Percentiles rank a stretch among this genome's conserved stretches.
Conservation (phyloP, 768 basidiomycete species). For the Crepidotus variabilis region DNA sequence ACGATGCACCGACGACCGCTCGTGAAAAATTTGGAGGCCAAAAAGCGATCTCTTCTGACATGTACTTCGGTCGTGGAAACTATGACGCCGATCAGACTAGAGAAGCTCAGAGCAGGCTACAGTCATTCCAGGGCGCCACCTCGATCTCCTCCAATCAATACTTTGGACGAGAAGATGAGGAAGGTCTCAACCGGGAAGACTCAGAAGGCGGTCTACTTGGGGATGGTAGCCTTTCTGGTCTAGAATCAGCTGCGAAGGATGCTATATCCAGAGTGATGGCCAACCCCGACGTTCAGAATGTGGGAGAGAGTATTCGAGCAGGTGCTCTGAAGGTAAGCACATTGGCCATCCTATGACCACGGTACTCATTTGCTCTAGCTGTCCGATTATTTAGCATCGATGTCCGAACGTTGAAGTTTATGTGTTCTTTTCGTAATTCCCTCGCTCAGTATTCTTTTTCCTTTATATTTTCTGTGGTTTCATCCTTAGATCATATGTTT, state of each 20-base stretch:
- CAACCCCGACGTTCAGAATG: constrained; percentile 86
- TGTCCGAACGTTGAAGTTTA: constrained; percentile 42
- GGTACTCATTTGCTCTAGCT: constrained; percentile 30
- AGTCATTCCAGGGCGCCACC: constrained; percentile 86
- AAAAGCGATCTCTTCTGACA: constrained; percentile 96
- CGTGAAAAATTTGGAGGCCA: constrained; percentile 89
- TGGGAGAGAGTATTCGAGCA: constrained; percentile 71
- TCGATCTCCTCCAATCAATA: constrained; percentile 95
- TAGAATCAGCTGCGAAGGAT: constrained; percentile 68
- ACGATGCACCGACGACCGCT: constrained; percentile 73
- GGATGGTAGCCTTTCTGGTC: constrained; percentile 56
- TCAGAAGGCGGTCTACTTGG: constrained; percentile 33
- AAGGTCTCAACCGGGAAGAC: constrained; percentile 44
- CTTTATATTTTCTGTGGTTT: too few species aligned
- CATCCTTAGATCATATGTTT: too few species aligned
- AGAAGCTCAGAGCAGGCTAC: constrained; percentile 81
- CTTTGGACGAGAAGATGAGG: constrained; percentile 89
- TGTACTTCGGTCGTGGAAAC: constrained; percentile 89
- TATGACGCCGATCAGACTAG: constrained; percentile 71
- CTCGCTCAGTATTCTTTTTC: not conserved
- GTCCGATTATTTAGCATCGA: constrained; percentile 67
- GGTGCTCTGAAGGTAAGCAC: constrained; percentile 76
- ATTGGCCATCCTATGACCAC: not conserved
- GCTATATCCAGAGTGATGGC: constrained; percentile 69
- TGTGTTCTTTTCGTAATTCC: not conserved